phyloP scores from a whole-genome alignment of 768 basidiomycete species.

The Pisolithus microcarpus region DNA sequence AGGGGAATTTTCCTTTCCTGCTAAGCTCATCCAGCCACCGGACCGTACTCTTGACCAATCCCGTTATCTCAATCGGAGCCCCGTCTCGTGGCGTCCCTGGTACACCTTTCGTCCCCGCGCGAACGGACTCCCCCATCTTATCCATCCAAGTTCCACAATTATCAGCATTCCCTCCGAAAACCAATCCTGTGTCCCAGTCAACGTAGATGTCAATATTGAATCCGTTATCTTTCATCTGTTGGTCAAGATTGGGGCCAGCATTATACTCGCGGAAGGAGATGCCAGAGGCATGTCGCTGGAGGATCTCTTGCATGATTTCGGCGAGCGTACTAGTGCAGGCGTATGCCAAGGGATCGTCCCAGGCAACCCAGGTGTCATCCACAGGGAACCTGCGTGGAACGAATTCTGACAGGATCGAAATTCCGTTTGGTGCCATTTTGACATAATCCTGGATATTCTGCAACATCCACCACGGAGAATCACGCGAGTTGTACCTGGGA shows the following conservation, averaged over 20 bases:
- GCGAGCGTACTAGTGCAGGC: slow-evolving; percentile 75
- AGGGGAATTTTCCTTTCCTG: slow-evolving; percentile 67
- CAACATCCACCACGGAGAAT: slow-evolving; percentile 99
- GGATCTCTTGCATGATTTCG: slow-evolving; percentile 94
- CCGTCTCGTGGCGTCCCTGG: slow-evolving; percentile 98
- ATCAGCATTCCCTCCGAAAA: slow-evolving; percentile 75
- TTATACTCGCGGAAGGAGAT: slow-evolving; percentile 95
- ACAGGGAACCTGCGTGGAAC: slow-evolving; percentile 92
- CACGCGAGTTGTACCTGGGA: slow-evolving; percentile 85
- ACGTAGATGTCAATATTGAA: slow-evolving; percentile 91
- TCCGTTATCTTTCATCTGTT: slow-evolving; percentile 89
- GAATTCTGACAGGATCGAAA: slow-evolving; percentile 67
- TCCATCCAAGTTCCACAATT: slow-evolving; percentile 99
- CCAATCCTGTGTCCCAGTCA: slow-evolving; percentile 93
- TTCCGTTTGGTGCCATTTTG: slow-evolving; percentile 74
- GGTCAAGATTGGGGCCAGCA: slow-evolving; percentile 93
- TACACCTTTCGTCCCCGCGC: slow-evolving; percentile 87
- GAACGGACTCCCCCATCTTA: slow-evolving; percentile 93
- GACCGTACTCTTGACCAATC: slow-evolving; percentile 86
- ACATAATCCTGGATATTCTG: slow-evolving; percentile 98
- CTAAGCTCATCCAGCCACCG: slow-evolving; percentile 78
- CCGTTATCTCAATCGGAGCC: slow-evolving; percentile 92
- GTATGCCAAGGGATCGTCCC: slow-evolving; percentile 84
- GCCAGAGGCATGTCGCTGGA: slow-evolving; percentile 88
- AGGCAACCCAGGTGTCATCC: slow-evolving; percentile 90